Conservation (phyloP, 768 basidiomycete species). For the Obba rivulosa region DNA sequence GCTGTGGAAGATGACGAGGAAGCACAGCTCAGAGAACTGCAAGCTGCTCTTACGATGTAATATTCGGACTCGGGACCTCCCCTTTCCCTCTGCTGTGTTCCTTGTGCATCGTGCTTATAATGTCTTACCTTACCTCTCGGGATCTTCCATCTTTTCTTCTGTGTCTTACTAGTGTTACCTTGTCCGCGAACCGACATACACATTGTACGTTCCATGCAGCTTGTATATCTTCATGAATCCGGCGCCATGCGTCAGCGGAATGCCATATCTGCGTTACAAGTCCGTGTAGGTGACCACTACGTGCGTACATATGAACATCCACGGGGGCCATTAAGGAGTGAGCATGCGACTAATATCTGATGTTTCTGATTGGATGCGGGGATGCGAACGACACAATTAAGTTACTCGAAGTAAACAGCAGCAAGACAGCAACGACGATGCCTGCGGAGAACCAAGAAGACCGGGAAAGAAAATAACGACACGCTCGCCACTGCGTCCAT, state of each 20-base stretch:
- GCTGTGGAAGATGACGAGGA: conserved; percentile 89
- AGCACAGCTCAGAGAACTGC: conserved; percentile 80
- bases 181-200: conserved; percentile 3
- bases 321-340: conserved; percentile 11
- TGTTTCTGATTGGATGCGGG: neutral
- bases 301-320: conserved; percentile 15
- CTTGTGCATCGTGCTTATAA: conserved; percentile 5
- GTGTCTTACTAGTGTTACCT: conserved; percentile 21
- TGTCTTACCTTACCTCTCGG: conserved; percentile 19
- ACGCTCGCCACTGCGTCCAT: conserved; percentile 3
- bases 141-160: conserved; percentile 6
- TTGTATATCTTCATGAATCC: conserved; percentile 12
- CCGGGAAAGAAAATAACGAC: neutral
- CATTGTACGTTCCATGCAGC: conserved; percentile 15
- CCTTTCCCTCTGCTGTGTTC: neutral
- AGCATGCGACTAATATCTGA: conserved; percentile 9
- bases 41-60: conserved; percentile 82
- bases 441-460: neutral
- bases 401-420: neutral
- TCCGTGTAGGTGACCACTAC: conserved; percentile 1
- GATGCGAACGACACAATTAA: neutral
- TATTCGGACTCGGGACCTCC: neutral
- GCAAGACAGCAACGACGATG: conserved; percentile 1
- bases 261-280: too few species aligned
- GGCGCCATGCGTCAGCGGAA: neutral